Evolutionary conservation across 495 filamentous ascomycete species (phyloP), one percentile per base, ranked within the genome.

Genomic region (Ramalina intermedia): DNA sequence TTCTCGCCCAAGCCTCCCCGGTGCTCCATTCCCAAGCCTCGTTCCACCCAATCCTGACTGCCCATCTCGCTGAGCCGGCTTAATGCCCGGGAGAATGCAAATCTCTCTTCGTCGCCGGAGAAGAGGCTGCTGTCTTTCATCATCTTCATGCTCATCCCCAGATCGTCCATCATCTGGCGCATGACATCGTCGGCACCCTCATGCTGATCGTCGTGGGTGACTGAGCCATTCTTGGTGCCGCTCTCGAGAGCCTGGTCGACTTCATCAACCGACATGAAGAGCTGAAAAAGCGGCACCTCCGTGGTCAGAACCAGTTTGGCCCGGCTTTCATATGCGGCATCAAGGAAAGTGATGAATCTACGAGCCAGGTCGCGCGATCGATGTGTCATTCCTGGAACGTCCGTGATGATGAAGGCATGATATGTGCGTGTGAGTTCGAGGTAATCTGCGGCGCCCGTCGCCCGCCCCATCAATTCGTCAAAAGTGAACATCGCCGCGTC

Each of bases 221-320:
- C 49, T 9, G 49, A 48, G 50, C 57, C 57, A 12, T 24, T 64
- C 9, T 63, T 65, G 44, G 61, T 60, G 38, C 66, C 66, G 37
- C 49, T 55, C 13, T 59, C 57, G 0, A 65, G 49, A 43, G 66
- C 66, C 46, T 66, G 65, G 36, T 66, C 66, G 36, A 95, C 64
- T 61, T 98, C 91, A 11, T 76, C 69, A 33, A 76, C 72, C n/a
- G 84, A 87, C 50, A 96, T 75, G 68, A 98, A 98, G 38, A 98
- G 76, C 58, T 91, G 79, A 23, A 76, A 73, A 0, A 96, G 68
- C 0, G 91, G 87, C 4, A 87, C 84, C 23, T 80, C 85, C 40
- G 83, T 86, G 0, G 91, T 98, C 12, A 98, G 76, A 17, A 95
- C 91, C 3, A 98, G 74, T 65, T 95, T 96, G n/a, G 88, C 89